phyloP scores from a whole-genome alignment of 2,329 filamentous ascomycete genomes.

The Rutstroemia sydowiana region DNA sequence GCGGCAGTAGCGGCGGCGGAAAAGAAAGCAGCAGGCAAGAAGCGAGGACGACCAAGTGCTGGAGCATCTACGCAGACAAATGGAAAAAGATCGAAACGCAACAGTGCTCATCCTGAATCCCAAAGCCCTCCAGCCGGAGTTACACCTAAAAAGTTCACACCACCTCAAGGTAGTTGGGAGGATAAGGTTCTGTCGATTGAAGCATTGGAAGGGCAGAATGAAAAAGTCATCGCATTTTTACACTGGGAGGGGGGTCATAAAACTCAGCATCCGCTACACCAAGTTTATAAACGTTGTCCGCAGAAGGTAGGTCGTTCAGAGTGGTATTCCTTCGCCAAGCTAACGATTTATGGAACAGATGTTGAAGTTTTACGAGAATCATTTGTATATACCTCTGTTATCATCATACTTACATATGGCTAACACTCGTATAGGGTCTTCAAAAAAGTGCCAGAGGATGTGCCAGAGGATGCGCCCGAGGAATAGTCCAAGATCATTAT shows the following conservation, averaged over 20 bases:
- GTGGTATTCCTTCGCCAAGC: not conserved
- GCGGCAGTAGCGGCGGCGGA: no score
- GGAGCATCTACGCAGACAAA: slow-evolving; percentile 21
- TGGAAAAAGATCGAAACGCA: slow-evolving; percentile 25
- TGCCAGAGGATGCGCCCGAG: not conserved
- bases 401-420: not conserved
- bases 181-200: slow-evolving; percentile 64
- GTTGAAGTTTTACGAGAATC: slow-evolving; percentile 43
- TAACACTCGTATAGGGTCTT: slow-evolving; percentile 21
- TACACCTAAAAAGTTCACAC: slow-evolving; percentile 45
- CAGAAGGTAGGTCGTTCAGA: slow-evolving; percentile 52
- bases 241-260: slow-evolving; percentile 69
- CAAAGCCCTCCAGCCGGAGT: slow-evolving; percentile 41
- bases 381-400: slow-evolving; percentile 32
- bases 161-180: slow-evolving; percentile 71
- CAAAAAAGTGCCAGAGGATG: slow-evolving; percentile 14
- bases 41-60: slow-evolving; percentile 45
- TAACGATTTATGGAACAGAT: slow-evolving; percentile 29
- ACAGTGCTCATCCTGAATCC: slow-evolving; percentile 38
- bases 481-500: no score
- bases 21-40: slow-evolving; percentile 37
- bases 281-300: slow-evolving; percentile 69
- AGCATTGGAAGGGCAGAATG: slow-evolving; percentile 60
- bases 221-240: slow-evolving; percentile 58
- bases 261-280: slow-evolving; percentile 61